A percentile compares a stretch with the other conserved stretches of the same genome.
Evolutionary conservation across 208 protist species (phyloP).

Genomic region (Blastocrithidia nonstop): DNA sequence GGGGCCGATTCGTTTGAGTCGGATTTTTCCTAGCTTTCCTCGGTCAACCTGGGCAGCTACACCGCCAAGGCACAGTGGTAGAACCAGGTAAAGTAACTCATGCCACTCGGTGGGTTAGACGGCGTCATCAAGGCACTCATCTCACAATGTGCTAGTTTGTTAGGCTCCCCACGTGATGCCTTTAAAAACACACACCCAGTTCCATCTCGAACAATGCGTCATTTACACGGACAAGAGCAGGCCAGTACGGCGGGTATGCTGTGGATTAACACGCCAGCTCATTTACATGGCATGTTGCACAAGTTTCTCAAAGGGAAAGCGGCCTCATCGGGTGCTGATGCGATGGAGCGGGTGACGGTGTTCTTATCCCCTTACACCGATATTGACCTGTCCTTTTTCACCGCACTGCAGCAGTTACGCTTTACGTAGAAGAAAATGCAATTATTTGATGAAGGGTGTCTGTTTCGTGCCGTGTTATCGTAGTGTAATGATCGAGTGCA

Average conservation of each 20-base stretch:
- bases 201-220: constrained; percentile 19
- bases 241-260: constrained; percentile 69
- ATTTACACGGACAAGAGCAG: constrained; percentile 69
- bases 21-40: constrained; percentile 62
- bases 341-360: constrained; percentile 79
- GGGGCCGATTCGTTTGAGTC: constrained; percentile 60
- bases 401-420: constrained; percentile 76
- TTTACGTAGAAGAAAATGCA: constrained; percentile 86
- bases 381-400: constrained; percentile 81
- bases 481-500: constrained; percentile 76
- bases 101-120: constrained; percentile 46
- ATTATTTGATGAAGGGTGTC: constrained; percentile 75
- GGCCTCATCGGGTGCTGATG: constrained; percentile 67
- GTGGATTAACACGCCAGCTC: constrained; percentile 69
- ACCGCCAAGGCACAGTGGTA: constrained; percentile 64
- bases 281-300: constrained; percentile 48
- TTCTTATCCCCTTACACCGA: constrained; percentile 58
- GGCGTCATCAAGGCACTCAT: constrained; percentile 38
- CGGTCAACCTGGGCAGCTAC: constrained; percentile 16
- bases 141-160: constrained; percentile 52
- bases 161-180: constrained; percentile 55
- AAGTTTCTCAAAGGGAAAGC: constrained; percentile 39
- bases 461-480: constrained; percentile 76
- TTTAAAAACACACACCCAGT: constrained; percentile 60
- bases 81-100: constrained; percentile 32